A percentile compares a stretch with the other conserved stretches of the same genome.
phyloP scores from a whole-genome alignment of 1,284 basidiomycete species.

The Heterobasidion annosum region DNA sequence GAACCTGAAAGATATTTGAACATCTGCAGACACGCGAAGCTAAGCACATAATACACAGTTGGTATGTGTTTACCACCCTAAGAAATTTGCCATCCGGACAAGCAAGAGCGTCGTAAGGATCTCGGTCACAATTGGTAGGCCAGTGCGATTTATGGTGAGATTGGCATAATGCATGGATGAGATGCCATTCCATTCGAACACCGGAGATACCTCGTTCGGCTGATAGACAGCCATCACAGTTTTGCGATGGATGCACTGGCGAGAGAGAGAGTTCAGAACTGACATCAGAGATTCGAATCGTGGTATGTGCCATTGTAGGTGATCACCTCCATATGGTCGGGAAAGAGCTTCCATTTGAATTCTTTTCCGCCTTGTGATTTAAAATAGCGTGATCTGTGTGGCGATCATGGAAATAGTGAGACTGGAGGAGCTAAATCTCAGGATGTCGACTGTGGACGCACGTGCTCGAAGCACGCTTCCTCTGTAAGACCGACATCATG shows the following conservation, averaged over 20 bases:
- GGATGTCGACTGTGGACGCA: conserved; percentile 24
- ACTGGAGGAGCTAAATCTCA: not conserved
- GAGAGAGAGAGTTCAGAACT: not conserved
- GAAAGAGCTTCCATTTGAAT: conserved; percentile 59
- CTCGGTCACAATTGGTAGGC: conserved; percentile 57
- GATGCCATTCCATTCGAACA: conserved; percentile 22
- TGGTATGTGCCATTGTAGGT: not conserved
- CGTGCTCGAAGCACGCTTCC: conserved; percentile 51
- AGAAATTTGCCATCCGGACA: conserved; percentile 51
- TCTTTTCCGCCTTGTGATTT: conserved; percentile 53
- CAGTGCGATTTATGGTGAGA: conserved; percentile 45
- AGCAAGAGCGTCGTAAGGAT: conserved; percentile 60
- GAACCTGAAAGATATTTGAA: too few species aligned
- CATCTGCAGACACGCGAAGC: too few species aligned
- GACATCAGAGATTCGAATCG: not conserved
- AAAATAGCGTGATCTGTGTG: conserved; percentile 58
- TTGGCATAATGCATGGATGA: conserved; percentile 27
- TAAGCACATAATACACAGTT: too few species aligned
- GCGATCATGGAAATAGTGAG: not conserved
- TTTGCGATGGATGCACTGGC: conserved; percentile 48
- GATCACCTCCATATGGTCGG: conserved; percentile 53
- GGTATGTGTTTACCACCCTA: conserved; percentile 33
- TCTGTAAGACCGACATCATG: conserved; percentile 48
- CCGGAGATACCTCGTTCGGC: conserved; percentile 39
- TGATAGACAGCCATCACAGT: conserved; percentile 58